Evolutionary conservation across 768 basidiomycete genomes (phyloP), one percentile per base, ranked within the genome.

Genomic region (Pulveroboletus ravenelii): DNA sequence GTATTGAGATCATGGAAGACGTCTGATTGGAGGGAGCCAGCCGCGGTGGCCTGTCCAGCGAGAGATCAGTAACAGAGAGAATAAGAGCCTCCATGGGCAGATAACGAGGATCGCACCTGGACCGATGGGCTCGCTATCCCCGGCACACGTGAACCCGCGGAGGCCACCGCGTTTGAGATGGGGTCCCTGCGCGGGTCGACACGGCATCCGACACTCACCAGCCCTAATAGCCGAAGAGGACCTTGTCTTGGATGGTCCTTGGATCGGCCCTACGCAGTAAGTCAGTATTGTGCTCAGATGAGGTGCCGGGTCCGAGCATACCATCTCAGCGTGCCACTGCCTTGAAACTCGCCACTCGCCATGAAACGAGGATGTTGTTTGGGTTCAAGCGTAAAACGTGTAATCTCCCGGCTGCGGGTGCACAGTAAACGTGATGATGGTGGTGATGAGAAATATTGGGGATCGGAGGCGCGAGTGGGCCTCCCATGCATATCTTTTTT

Each of bases 91-190:
- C n/a, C 9, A 40, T 14, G 12, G 10, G 12, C 5, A 13, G n/a
- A 35, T 12, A 20, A 3, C 6, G 17, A 6, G 3, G 37, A 48
- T 1, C 56, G 37, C 38, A 79, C 83, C 82, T 64, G 81, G 81
- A 47, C 74, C 76, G 27, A 90, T 73, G 10, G 84, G 82, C 41
- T 78, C 74, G 4, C 87, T 85, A 57, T 88, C 86, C 15, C 82
- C 82, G 1, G 71, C 68, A 59, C 85, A 88, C 18, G 81, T 82
- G 61, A 87, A 89, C 87, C 87, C 87, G 59, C 6, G 7, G 13
- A 3, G 17, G 17, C 8, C 12, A 18, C 7, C 17, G 17, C 2
- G 10, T 6, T 15, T 10, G 23, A 41, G 32, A 12, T 23, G 31
- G 9, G 10, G 31, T 9, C 10, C 2, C 0, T 6, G 13, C 6